Evolutionary conservation across 2,329 filamentous ascomycete species (phyloP).

Genomic region (Aquanectria penicillioides): DNA sequence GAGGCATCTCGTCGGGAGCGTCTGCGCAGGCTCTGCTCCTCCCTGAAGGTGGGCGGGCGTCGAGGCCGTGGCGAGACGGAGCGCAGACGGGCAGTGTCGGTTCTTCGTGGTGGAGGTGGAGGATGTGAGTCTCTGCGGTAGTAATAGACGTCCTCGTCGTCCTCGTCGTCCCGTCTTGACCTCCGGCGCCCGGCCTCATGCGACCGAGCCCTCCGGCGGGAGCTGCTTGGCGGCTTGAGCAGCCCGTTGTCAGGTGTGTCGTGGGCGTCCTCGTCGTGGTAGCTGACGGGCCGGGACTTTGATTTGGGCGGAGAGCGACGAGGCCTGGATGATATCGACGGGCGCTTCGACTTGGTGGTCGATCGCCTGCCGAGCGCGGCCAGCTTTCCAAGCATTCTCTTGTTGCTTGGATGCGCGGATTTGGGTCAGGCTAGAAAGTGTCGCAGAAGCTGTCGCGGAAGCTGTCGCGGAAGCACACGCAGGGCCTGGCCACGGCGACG

Average conservation of each 20-base stretch:
- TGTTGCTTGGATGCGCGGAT: neutral
- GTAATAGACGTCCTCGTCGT: conserved; percentile 25
- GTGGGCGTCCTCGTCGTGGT: conserved; percentile 18
- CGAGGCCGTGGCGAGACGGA: conserved; percentile 30
- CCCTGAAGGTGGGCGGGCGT: conserved; percentile 7
- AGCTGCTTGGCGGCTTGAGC: conserved; percentile 19
- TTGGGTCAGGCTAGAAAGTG: neutral
- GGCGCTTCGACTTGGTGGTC: conserved; percentile 27
- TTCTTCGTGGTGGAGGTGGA: conserved; percentile 19
- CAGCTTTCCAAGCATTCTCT: conserved; percentile 31
- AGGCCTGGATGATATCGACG: conserved; percentile 9
- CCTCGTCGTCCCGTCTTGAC: conserved; percentile 17
- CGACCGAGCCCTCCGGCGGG: conserved; percentile 31
- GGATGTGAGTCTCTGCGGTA: conserved; percentile 31
- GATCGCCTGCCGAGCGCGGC: conserved; percentile 30
- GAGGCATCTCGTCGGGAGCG: conserved; percentile 36
- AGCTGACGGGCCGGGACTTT: conserved; percentile 25
- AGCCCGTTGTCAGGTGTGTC: too few species aligned
- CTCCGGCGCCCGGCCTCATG: conserved; percentile 31
- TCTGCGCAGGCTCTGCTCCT: conserved; percentile 15
- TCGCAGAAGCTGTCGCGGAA: too few species aligned
- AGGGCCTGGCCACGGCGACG: too few species aligned
- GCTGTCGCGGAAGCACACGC: too few species aligned
- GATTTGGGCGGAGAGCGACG: conserved; percentile 19
- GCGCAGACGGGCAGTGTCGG: neutral